Percentiles rank a stretch among this genome's conserved stretches.
These are phyloP conservation scores for Powellomyces hirtus DNA, from an alignment of 192 early-diverging fungal species.

Conservation along the genomic window DNA sequence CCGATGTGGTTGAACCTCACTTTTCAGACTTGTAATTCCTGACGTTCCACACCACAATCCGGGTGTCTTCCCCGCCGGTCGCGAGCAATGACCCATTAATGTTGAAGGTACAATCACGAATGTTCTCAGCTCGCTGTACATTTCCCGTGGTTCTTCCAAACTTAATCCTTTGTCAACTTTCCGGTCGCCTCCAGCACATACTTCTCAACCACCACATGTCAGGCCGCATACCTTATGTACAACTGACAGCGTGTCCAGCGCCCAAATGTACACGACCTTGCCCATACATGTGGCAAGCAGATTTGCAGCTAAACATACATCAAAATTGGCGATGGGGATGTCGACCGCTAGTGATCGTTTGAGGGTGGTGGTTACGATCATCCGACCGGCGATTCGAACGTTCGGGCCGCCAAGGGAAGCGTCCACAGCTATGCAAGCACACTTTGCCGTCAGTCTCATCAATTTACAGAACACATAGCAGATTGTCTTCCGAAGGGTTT, in stretches of 20 bases:
- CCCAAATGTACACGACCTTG: slow-evolving; percentile 40
- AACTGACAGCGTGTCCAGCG: slow-evolving; percentile 34
- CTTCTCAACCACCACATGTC: neutral
- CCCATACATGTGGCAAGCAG: slow-evolving; percentile 40
- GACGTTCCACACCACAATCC: slow-evolving; percentile 55
- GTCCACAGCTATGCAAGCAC: slow-evolving; percentile 37
- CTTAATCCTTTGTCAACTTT: too few species aligned
- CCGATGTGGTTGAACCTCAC: slow-evolving; percentile 19
- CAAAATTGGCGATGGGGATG: slow-evolving; percentile 40
- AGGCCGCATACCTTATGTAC: slow-evolving; percentile 41
- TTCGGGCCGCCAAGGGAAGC: slow-evolving; percentile 45
- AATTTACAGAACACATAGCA: too few species aligned
- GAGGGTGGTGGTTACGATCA: slow-evolving; percentile 46
- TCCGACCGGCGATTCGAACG: slow-evolving; percentile 48
- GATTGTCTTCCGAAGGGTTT: too few species aligned
- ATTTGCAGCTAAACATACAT: slow-evolving; percentile 31
- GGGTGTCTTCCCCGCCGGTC: slow-evolving; percentile 43
- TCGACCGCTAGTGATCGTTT: slow-evolving; percentile 51
- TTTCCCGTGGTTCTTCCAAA: slow-evolving; percentile 47
- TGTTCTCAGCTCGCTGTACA: slow-evolving; percentile 33
- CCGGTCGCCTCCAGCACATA: neutral
- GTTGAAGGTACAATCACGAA: slow-evolving; percentile 42
- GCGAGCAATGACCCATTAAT: slow-evolving; percentile 28
- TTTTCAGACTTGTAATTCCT: slow-evolving; percentile 36
- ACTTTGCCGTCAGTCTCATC: neutral